phyloP scores from a whole-genome alignment of 305 asterid species.

The Ilex paraguariensis region DNA sequence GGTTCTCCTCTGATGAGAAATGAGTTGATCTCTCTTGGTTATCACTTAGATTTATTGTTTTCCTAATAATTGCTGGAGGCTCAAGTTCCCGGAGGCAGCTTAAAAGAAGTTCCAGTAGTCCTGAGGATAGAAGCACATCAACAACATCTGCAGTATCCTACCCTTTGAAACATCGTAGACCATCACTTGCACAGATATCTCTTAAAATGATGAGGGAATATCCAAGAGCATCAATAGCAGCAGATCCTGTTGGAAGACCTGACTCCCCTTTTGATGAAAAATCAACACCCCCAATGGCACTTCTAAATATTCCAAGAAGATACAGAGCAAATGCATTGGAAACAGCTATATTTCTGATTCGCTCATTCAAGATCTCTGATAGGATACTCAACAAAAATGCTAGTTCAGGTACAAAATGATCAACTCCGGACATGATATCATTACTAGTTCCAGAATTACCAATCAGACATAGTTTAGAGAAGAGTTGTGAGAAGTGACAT shows the following conservation, averaged over 20 bases:
- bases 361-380: conserved; percentile 49
- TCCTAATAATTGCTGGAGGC: conserved; percentile 62
- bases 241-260: conserved; percentile 57
- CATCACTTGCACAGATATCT: conserved; percentile 54
- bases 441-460: conserved; percentile 14
- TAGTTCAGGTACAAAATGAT: conserved; percentile 42
- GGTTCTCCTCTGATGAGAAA: conserved; percentile 13
- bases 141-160: conserved; percentile 32
- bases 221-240: conserved; percentile 57
- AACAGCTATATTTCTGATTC: conserved; percentile 32
- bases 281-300: conserved; percentile 34
- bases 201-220: conserved; percentile 63
- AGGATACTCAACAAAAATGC: conserved; percentile 50
- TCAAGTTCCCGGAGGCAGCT: conserved; percentile 53
- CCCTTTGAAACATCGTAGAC: conserved; percentile 16
- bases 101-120: conserved; percentile 59
- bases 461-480: conserved; percentile 38
- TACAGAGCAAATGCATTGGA: conserved; percentile 31
- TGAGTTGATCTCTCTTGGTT: conserved; percentile 19
- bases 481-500: conserved; percentile 30
- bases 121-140: conserved; percentile 40
- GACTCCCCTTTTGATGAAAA: conserved; percentile 35
- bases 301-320: conserved; percentile 44
- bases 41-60: conserved; percentile 31
- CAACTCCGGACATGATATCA: conserved; percentile 9